Base-by-base conservation (phyloP, 192 early-diverging fungal species). In the Coemansia sp. region DNA sequence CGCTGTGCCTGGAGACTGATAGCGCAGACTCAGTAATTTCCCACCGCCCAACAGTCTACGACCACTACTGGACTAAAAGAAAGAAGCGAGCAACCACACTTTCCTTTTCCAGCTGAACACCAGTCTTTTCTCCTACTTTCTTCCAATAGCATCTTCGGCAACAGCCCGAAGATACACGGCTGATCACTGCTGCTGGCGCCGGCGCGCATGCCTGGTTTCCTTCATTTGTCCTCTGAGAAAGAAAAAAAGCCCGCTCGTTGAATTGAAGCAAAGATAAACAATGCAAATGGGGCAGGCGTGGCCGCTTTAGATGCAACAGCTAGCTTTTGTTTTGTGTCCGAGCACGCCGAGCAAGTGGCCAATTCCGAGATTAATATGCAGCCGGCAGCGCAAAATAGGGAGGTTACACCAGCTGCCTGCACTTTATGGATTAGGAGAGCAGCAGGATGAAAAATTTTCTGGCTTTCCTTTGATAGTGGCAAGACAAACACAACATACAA, bases 281-380 rank as follows among this genome's bases (percentile, higher is more conserved):
- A 42, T 42, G 39, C 13, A 42, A 42, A 42, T 42, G 39, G 39
- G 39, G 39, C 39, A 42, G 14, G 39, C 13, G 39, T 42, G 39
- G 39, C 39, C 39, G 13, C 39, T 16, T 42, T 16, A 35, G 34
- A 5, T 35, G 34, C 34, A 35, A 35, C 34, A 35, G 11, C 34
- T 35, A 35, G 34, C 11, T 35, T 18, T 42, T 42, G 39, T 42
- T 42, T n/a, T n/a, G n/a, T n/a, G n/a, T n/a, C n/a, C n/a, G n/a
- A n/a, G n/a, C n/a, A n/a, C n/a, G n/a, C n/a, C n/a, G n/a, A n/a
- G n/a, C n/a, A n/a, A n/a, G 39, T 42, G 39, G 39, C 14, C 39
- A 42, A 42, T 42, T 42, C 39, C 39, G 39, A 42, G 39, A 42
- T 42, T 42, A 16, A 42, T 42, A 42, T 42, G 39, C 39, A 42